Conservation (phyloP, 176 grass and related monocot species). For the bread wheat (Triticum aestivum) region IWGSC_CS_RefSeq_v2.1 NC_057794.1:442944921-442945420, state of each 20-base stretch:
- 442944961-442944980: conserved; percentile 86
- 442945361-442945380: conserved; percentile 91
- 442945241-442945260: conserved; percentile 12
- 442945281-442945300: not conserved
- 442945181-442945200: not conserved
- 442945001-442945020: conserved; percentile 81
- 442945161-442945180: conserved; percentile 90
- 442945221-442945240: conserved; percentile 12
- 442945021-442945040: conserved; percentile 75
- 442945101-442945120: conserved; percentile 12
- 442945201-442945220: not conserved
- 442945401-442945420: conserved; percentile 89
- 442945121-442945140: conserved; percentile 70
- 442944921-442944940: conserved; percentile 92
- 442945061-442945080: not conserved
- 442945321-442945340: conserved; percentile 80
- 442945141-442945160: conserved; percentile 94
- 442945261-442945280: not conserved
- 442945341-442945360: conserved; percentile 98
- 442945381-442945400: conserved; percentile 84
- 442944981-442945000: conserved; percentile 95
- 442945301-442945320: not conserved
- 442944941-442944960: conserved; percentile 88
- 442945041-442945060: conserved; percentile 21
- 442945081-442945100: conserved; percentile 20